Percentiles rank a stretch among this genome's conserved stretches.
Conservation (phyloP, 2,329 filamentous ascomycete genomes). For the Sarocladium oryzae region DNA sequence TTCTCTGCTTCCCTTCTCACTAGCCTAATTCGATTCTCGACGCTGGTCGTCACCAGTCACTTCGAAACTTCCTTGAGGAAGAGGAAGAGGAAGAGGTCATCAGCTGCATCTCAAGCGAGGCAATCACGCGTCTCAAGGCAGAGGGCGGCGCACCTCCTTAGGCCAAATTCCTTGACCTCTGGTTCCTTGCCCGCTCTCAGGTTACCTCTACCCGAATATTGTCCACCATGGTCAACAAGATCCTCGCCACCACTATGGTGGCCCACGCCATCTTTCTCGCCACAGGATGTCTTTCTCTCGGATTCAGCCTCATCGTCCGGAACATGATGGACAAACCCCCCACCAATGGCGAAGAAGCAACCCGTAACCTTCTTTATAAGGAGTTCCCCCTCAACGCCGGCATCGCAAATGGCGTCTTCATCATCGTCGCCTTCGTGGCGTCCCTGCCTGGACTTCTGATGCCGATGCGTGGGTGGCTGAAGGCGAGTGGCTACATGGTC, state of each 20-base stretch:
- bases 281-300: conserved; percentile 48
- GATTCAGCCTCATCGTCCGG: conserved; percentile 47
- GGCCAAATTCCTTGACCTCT: conserved; percentile 8
- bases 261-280: conserved; percentile 45
- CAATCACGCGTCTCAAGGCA: background rate
- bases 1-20: background rate
- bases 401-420: conserved; percentile 64
- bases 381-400: conserved; percentile 55
- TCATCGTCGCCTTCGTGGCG: conserved; percentile 63
- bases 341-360: conserved; percentile 39
- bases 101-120: too few relatives aligned
- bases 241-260: conserved; percentile 42
- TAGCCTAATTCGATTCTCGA: conserved; percentile 5
- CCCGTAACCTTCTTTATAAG: conserved; percentile 45
- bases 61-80: too few relatives aligned
- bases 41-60: conserved; percentile 8
- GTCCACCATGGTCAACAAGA: conserved; percentile 45
- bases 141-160: conserved; percentile 8
- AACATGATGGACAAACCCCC: conserved; percentile 37
- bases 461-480: conserved; percentile 62
- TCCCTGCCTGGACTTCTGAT: conserved; percentile 67
- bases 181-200: conserved; percentile 7
- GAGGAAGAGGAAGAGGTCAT: too few relatives aligned
- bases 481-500: conserved; percentile 59
- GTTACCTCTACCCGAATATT: background rate